A percentile compares a stretch with the other conserved stretches of the same genome.
These are phyloP conservation scores for Abrus precatorius DNA, from an alignment of 306 rosid genomes.

Conservation along the genomic window DNA sequence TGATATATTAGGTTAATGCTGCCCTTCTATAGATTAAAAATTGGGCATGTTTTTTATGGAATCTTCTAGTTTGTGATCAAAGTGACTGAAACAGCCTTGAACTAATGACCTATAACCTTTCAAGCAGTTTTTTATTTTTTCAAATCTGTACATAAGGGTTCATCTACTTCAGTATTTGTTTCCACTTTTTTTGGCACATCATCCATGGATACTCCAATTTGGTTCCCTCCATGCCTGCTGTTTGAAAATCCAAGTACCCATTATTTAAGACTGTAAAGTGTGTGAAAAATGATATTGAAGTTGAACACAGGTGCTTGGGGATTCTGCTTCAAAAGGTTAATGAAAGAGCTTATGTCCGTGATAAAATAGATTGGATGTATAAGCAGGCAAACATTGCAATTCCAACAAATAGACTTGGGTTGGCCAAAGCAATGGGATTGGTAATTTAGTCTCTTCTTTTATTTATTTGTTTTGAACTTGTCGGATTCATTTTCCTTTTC, in stretches of 20 bases:
- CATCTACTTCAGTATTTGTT: constrained; percentile 2
- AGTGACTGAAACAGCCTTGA: constrained; percentile 30
- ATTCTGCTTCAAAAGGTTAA: constrained; percentile 91
- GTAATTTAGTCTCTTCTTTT: constrained; percentile 53
- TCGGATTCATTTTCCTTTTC: constrained; percentile 48
- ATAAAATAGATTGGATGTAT: constrained; percentile 92
- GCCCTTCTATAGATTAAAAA: not conserved
- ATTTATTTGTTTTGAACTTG: not conserved
- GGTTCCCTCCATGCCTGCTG: constrained; percentile 16
- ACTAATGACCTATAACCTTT: constrained; percentile 19
- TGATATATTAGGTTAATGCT: not conserved
- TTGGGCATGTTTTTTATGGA: not conserved
- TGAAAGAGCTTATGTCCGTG: constrained; percentile 83
- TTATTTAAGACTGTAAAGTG: constrained; percentile 27
- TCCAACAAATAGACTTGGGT: constrained; percentile 92
- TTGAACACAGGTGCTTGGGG: constrained; percentile 82
- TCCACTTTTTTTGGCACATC: constrained; percentile 22
- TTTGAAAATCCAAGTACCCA: constrained; percentile 33
- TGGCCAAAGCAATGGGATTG: constrained; percentile 99
- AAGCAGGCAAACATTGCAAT: constrained; percentile 76
- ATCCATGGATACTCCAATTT: constrained; percentile 24
- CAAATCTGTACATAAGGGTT: constrained; percentile 6
- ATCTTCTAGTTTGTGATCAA: not conserved
- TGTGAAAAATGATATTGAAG: constrained; percentile 40
- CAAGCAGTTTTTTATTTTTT: not conserved